Base-by-base conservation (phyloP, 345 rosid genomes). In the Euphorbia lathyris region DNA sequence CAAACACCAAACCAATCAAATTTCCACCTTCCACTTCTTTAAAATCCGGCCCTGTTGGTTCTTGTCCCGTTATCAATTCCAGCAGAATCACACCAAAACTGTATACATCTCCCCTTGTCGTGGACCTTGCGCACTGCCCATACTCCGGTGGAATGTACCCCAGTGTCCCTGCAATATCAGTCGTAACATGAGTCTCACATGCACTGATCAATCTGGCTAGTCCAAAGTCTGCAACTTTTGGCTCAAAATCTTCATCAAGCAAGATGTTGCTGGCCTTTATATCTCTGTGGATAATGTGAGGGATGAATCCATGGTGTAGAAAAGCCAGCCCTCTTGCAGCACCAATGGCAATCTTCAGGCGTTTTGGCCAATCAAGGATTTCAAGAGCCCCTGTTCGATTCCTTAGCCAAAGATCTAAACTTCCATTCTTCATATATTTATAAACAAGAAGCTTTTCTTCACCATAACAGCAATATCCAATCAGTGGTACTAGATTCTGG, bases 111-210 rank as follows among this genome's bases (percentile, higher is more conserved):
- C 98, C 99, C 58, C 79, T 87, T 1, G 85, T 75, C 0, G 98
- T 90, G 3, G 91, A 90, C 77, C 91, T 76, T 7, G 90, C 87
- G 10, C 96, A 87, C 83, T 95, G 99, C 10, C 96, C 98, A 12
- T 92, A 95, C 79, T 92, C 99, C 0, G 98, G 97, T 1, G 99
- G 99, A 36, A 95, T 90, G 77, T 95, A 95, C 17, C 97, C 98
- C 0, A 89, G 82, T 4, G 97, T 89, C 27, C 99, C 99, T 0
- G 98, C 99, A 0, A 92, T 84, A 23, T 90, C 90, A 0, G 98
- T 89, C 52, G 91, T 95, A 9, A 92, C 97, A 66, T 92, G 98
- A 9, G 96, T 92, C 75, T 92, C 99, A 48, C 88, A 92, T 0
- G 97, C 97, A 71, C 99, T 92, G 74, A 96, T 92, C 77, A 92